Evolutionary conservation across 31 red algal genomes (phyloP).

Genomic region (Pterothamnion heteromorphum): DNA sequence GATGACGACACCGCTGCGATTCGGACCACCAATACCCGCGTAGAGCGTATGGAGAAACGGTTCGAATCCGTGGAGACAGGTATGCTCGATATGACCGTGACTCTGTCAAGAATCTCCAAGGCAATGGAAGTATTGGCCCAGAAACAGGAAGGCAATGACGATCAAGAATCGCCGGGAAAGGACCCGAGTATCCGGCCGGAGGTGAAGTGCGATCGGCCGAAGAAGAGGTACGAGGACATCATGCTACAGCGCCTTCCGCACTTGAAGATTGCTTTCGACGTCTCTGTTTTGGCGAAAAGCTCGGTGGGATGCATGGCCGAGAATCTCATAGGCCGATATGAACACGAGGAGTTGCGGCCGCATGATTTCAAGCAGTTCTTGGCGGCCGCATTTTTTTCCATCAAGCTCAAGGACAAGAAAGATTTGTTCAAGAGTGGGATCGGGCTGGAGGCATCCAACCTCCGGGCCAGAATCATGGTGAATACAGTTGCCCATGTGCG

Average conservation of each 20-base stretch:
- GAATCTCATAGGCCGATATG: background rate
- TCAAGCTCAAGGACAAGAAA: background rate
- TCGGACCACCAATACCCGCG: background rate
- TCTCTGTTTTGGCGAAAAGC: background rate
- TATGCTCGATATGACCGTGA: background rate
- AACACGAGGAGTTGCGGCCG: background rate
- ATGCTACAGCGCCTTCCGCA: background rate
- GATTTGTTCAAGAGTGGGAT: too few relatives aligned
- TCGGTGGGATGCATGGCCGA: background rate
- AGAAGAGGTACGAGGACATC: too few relatives aligned
- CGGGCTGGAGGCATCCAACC: too few relatives aligned
- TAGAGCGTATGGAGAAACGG: background rate
- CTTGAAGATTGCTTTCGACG: background rate
- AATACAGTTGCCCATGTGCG: too few relatives aligned
- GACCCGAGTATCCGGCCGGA: background rate
- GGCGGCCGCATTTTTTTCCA: background rate
- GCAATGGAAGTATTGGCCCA: background rate
- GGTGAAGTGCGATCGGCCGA: background rate
- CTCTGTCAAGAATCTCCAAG: background rate
- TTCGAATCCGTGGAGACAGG: background rate
- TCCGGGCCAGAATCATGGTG: too few relatives aligned
- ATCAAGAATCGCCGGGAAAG: background rate
- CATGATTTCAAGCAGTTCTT: background rate
- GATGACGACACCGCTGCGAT: background rate
- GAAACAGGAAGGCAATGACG: background rate